Evolutionary conservation across 768 basidiomycete species (phyloP).

Genomic region (Kwoniella bestiolae): DNA sequence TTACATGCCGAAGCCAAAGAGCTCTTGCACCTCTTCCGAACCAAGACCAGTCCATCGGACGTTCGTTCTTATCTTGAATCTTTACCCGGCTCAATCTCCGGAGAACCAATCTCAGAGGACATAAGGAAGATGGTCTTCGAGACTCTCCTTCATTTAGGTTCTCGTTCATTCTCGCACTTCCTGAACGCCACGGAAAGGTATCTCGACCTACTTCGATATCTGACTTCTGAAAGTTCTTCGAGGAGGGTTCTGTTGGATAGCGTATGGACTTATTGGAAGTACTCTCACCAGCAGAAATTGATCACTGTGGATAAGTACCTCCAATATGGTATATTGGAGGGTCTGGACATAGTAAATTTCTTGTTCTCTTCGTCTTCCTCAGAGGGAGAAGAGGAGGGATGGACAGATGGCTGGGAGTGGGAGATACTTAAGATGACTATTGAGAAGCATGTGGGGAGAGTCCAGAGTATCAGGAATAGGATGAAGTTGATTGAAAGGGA

Average conservation of each 20-base stretch:
- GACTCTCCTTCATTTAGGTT: conserved; percentile 85
- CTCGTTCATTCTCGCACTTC: conserved; percentile 95
- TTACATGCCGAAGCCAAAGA: conserved; percentile 79
- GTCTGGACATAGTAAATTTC: conserved; percentile 86
- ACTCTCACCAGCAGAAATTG: conserved; percentile 80
- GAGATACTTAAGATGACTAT: conserved; percentile 78
- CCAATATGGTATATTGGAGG: conserved; percentile 97
- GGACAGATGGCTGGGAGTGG: conserved; percentile 70
- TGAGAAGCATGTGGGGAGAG: conserved; percentile 88
- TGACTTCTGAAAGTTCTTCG: conserved; percentile 65
- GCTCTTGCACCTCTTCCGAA: conserved; percentile 78
- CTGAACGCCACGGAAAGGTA: conserved; percentile 97
- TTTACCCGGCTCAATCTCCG: conserved; percentile 69
- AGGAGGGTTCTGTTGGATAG: conserved; percentile 68
- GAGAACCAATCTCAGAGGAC: conserved; percentile 68
- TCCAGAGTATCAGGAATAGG: conserved; percentile 74
- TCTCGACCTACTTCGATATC: conserved; percentile 61
- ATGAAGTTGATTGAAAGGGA: conserved; percentile 78
- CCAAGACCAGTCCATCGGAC: conserved; percentile 67
- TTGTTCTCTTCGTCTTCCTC: conserved; percentile 63
- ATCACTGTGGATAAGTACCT: conserved; percentile 97
- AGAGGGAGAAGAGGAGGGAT: conserved; percentile 56
- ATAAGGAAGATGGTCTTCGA: conserved; percentile 81
- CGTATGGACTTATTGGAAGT: conserved; percentile 77
- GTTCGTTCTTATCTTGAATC: conserved; percentile 75